Conservation (phyloP, 768 basidiomycete species). For the Tephrocybe sp. region DNA sequence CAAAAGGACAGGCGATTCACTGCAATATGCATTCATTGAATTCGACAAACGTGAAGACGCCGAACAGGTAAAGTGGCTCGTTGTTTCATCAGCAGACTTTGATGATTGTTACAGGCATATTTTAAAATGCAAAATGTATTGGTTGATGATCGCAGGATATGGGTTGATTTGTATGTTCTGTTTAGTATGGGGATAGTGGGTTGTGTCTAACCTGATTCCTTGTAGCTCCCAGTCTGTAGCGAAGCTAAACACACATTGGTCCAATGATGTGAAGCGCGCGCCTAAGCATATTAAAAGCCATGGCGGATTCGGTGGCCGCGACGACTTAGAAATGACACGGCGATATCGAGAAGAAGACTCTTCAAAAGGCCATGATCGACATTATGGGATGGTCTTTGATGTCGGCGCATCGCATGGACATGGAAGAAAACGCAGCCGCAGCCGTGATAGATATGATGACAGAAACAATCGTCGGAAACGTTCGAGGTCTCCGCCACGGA, state of each 20-base stretch:
- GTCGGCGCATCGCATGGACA: slow-evolving; percentile 39
- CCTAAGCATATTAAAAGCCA: slow-evolving; percentile 31
- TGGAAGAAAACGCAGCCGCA: slow-evolving; percentile 52
- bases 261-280: slow-evolving; percentile 67
- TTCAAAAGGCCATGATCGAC: slow-evolving; percentile 29
- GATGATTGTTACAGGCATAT: slow-evolving; percentile 58
- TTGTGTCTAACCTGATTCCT: slow-evolving; percentile 19
- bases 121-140: slow-evolving; percentile 99
- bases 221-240: slow-evolving; percentile 92
- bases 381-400: slow-evolving; percentile 87
- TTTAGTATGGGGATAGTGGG: slow-evolving; percentile 1
- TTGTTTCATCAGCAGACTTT: background rate
- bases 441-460: slow-evolving; percentile 40
- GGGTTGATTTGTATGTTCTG: slow-evolving; percentile 91
- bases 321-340: slow-evolving; percentile 72
- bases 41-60: slow-evolving; percentile 93
- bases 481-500: slow-evolving; percentile 34
- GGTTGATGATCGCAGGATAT: slow-evolving; percentile 95
- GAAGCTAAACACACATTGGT: slow-evolving; percentile 79
- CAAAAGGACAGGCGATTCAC: slow-evolving; percentile 91
- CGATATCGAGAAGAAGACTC: slow-evolving; percentile 56
- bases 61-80: slow-evolving; percentile 65
- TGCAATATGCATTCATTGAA: slow-evolving; percentile 99
- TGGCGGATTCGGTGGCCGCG: slow-evolving; percentile 66
- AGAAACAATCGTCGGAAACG: slow-evolving; percentile 33